These are phyloP conservation scores for Xylariales sp. DNA, from an alignment of 2,329 filamentous ascomycete species.

Conservation along the genomic window DNA sequence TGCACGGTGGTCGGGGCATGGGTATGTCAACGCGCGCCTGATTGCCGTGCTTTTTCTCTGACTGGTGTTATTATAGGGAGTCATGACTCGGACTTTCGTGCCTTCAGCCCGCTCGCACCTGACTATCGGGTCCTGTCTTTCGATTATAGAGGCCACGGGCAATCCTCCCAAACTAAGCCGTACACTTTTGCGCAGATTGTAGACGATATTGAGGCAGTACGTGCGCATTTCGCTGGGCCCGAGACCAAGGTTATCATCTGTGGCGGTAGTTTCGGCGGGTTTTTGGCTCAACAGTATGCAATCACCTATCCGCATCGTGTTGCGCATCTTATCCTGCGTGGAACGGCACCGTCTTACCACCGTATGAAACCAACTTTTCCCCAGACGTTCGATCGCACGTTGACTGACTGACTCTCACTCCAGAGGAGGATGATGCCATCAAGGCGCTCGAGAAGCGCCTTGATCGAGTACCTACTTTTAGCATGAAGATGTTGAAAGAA, in stretches of 20 bases:
- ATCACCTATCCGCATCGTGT: slow-evolving; percentile 28
- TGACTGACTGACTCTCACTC: background rate
- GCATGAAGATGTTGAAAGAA: slow-evolving; percentile 28
- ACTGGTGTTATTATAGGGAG: too few species aligned
- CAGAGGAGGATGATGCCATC: slow-evolving; percentile 29
- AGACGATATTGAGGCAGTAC: slow-evolving; percentile 29
- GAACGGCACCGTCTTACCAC: slow-evolving; percentile 31
- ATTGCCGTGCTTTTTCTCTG: too few species aligned
- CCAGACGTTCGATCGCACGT: background rate
- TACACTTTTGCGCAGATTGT: slow-evolving; percentile 32
- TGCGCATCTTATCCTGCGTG: slow-evolving; percentile 28
- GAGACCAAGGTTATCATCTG: slow-evolving; percentile 24
- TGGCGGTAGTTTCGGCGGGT: slow-evolving; percentile 35
- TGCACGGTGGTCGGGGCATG: slow-evolving; percentile 31
- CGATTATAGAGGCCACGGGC: slow-evolving; percentile 30
- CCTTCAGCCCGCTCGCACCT: slow-evolving; percentile 23
- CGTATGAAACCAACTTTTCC: slow-evolving; percentile 13
- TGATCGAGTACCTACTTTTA: slow-evolving; percentile 28
- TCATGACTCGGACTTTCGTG: slow-evolving; percentile 27
- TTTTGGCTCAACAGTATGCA: slow-evolving; percentile 32
- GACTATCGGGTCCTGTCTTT: slow-evolving; percentile 28
- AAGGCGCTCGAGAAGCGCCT: slow-evolving; percentile 24
- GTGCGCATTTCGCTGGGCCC: slow-evolving; percentile 21
- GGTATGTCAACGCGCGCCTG: slow-evolving; percentile 14
- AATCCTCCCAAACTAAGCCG: slow-evolving; percentile 27